These are phyloP conservation scores for Orychophragmus violaceus DNA, from an alignment of 345 rosid genomes.

Conservation along the genomic window DNA sequence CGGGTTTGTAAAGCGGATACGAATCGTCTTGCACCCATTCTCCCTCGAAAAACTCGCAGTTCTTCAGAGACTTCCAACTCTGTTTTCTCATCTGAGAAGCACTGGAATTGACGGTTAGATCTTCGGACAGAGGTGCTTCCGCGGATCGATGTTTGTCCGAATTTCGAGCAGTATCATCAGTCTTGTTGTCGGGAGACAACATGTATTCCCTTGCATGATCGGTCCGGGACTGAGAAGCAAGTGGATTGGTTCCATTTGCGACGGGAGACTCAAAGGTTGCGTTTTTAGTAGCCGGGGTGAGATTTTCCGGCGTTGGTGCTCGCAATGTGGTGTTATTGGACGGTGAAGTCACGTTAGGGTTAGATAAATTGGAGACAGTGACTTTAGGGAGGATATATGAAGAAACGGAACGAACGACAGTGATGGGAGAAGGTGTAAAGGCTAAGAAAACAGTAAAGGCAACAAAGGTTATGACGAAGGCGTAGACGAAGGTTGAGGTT, in stretches of 20 bases:
- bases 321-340: too few relatives aligned
- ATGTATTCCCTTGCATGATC: constrained; percentile 9
- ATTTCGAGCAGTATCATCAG: neutral
- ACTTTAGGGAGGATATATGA: constrained; percentile 39
- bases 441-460: constrained; percentile 62
- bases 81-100: constrained; percentile 34
- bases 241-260: constrained; percentile 1
- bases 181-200: constrained; percentile 18
- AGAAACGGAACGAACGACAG: constrained; percentile 48
- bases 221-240: constrained; percentile 14
- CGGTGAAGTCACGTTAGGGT: constrained; percentile 8
- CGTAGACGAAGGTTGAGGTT: constrained; percentile 53
- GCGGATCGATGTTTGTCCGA: constrained; percentile 3
- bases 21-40: constrained; percentile 80
- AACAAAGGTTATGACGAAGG: constrained; percentile 56
- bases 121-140: neutral
- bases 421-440: constrained; percentile 53
- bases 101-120: constrained; percentile 38
- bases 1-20: constrained; percentile 89
- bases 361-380: constrained; percentile 15
- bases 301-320: too few relatives aligned
- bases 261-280: neutral
- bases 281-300: constrained; percentile 16
- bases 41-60: constrained; percentile 80
- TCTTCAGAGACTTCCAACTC: constrained; percentile 42